These are phyloP conservation scores for Aspergillus sp. DNA, from an alignment of 2,329 filamentous ascomycete species.

Conservation along the genomic window DNA sequence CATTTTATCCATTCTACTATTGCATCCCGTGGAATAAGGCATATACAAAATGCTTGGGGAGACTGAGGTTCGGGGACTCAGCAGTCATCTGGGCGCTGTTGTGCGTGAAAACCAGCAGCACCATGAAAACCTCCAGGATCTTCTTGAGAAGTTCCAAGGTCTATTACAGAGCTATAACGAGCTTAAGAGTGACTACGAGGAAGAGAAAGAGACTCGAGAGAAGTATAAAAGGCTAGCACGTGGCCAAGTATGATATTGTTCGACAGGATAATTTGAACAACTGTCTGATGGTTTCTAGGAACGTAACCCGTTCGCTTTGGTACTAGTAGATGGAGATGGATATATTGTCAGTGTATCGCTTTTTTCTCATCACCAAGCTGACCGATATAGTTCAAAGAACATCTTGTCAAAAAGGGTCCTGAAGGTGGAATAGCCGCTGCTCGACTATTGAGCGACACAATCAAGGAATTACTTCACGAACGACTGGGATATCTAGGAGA, in stretches of 20 bases:
- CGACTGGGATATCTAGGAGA: slow-evolving; percentile 44
- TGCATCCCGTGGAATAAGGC: not conserved
- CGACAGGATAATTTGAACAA: not conserved
- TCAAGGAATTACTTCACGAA: slow-evolving; percentile 43
- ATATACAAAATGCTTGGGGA: slow-evolving; percentile 12
- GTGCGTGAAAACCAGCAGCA: slow-evolving; percentile 20
- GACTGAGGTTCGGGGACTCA: slow-evolving; percentile 12
- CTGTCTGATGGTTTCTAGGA: slow-evolving; percentile 26
- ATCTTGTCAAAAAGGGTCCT: slow-evolving; percentile 43
- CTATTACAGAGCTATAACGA: slow-evolving; percentile 52
- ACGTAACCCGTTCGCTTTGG: slow-evolving; percentile 55
- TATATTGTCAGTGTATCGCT: slow-evolving; percentile 36
- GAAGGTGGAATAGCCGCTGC: slow-evolving; percentile 56
- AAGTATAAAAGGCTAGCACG: slow-evolving; percentile 52
- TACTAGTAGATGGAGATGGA: slow-evolving; percentile 60
- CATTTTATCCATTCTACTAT: not conserved
- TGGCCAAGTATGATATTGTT: slow-evolving; percentile 30
- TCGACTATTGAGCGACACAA: slow-evolving; percentile 47
- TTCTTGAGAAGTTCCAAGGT: slow-evolving; percentile 38
- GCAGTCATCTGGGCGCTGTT: slow-evolving; percentile 6
- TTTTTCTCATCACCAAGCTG: slow-evolving; percentile 38
- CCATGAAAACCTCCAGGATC: slow-evolving; percentile 23
- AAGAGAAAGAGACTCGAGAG: slow-evolving; percentile 50
- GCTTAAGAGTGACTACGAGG: slow-evolving; percentile 55
- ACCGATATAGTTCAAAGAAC: slow-evolving; percentile 51